Percentiles rank a stretch among this genome's conserved stretches.
phyloP scores from a whole-genome alignment of 192 early-diverging fungal genomes.

The Martensiomyces pterosporus region DNA sequence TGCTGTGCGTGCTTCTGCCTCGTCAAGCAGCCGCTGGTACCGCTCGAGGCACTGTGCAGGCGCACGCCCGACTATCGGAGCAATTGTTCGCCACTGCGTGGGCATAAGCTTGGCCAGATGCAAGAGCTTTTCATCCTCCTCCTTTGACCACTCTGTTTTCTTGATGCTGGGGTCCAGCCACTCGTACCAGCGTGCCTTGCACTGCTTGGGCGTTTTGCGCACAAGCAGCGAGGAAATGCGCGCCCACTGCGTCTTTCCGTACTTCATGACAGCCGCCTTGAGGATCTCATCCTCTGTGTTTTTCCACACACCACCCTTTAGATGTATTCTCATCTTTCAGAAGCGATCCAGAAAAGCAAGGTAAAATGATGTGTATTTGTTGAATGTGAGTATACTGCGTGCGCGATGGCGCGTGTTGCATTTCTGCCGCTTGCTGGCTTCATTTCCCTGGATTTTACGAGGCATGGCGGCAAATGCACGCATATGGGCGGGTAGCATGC shows the following conservation, averaged over 20 bases:
- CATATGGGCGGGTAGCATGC: no score
- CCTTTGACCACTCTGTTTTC: slow-evolving; percentile 98
- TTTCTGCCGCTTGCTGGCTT: no score
- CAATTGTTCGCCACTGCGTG: slow-evolving; percentile 98
- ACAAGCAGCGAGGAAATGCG: slow-evolving; percentile 94
- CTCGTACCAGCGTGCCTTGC: slow-evolving; percentile 99
- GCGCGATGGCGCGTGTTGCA: no score
- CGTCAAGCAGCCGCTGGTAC: slow-evolving; percentile 93
- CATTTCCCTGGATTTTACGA: no score
- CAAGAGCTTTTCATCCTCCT: slow-evolving; percentile 96
- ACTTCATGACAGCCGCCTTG: slow-evolving; percentile 97
- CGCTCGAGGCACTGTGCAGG: slow-evolving; percentile 95
- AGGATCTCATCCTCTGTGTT: slow-evolving; percentile 99
- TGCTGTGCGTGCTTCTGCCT: slow-evolving; percentile 83
- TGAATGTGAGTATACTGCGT: no score
- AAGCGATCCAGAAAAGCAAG: no score
- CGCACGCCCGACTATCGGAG: slow-evolving; percentile 95
- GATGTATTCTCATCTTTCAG: slow-evolving; percentile 23
- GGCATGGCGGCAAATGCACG: no score
- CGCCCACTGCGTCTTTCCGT: slow-evolving; percentile 99
- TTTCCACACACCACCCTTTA: slow-evolving; percentile 93
- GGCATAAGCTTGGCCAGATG: slow-evolving; percentile 99
- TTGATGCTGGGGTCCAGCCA: slow-evolving; percentile 99
- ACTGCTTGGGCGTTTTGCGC: slow-evolving; percentile 95
- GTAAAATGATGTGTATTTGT: no score